Percentiles rank a stretch among this genome's conserved stretches.
These are phyloP conservation scores for Schizophyllum commune DNA, from an alignment of 1,284 basidiomycete species.

Conservation along the genomic window DNA sequence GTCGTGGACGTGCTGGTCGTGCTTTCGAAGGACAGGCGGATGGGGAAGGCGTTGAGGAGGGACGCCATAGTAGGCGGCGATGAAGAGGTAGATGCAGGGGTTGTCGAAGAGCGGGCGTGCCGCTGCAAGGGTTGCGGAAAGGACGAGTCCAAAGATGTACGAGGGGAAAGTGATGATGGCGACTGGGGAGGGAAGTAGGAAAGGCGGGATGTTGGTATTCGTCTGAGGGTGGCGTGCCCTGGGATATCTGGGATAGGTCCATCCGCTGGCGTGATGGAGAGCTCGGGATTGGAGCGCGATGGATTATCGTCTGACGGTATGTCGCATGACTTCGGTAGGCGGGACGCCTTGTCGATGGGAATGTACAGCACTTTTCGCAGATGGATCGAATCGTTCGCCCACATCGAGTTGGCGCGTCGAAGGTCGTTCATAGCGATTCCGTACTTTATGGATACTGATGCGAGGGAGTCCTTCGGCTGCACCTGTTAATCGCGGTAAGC, in stretches of 20 bases:
- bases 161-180: background rate
- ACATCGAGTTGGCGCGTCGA: constrained; percentile 81
- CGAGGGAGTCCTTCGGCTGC: constrained; percentile 65
- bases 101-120: constrained; percentile 15
- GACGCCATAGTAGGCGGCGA: constrained; percentile 31
- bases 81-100: constrained; percentile 14
- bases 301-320: constrained; percentile 16
- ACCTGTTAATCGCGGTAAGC: constrained; percentile 37
- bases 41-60: constrained; percentile 37
- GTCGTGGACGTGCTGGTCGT: constrained; percentile 32
- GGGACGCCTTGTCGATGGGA: constrained; percentile 45
- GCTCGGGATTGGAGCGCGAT: constrained; percentile 13
- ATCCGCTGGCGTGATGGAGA: constrained; percentile 1
- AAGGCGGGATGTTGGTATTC: constrained; percentile 45
- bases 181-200: constrained; percentile 54
- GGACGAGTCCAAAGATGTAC: constrained; percentile 3
- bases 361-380: constrained; percentile 77
- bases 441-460: constrained; percentile 82
- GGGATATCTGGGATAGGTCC: background rate
- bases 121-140: constrained; percentile 7
- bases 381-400: constrained; percentile 86
- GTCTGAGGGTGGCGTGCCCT: constrained; percentile 29
- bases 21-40: constrained; percentile 44
- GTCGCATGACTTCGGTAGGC: constrained; percentile 21
- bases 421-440: constrained; percentile 79